These are phyloP conservation scores for Ceratobasidium sp. DNA, from an alignment of 1,284 basidiomycete species.

Conservation along the genomic window DNA sequence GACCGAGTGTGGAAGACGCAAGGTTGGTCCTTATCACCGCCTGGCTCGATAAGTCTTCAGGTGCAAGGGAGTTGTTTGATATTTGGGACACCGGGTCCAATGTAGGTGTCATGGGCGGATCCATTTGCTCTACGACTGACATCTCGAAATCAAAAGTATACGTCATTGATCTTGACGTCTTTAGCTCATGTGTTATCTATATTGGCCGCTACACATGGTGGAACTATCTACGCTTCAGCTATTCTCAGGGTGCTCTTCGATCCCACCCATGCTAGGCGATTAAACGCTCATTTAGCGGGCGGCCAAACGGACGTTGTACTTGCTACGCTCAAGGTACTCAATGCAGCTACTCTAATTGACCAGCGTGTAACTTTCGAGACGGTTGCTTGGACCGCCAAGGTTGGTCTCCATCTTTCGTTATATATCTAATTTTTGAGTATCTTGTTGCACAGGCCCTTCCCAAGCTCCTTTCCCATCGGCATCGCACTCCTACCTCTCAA, in stretches of 20 bases:
- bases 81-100: slow-evolving; percentile 72
- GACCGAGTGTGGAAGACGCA: slow-evolving; percentile 60
- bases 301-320: slow-evolving; percentile 74
- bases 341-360: slow-evolving; percentile 63
- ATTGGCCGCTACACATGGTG: slow-evolving; percentile 13
- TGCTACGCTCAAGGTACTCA: slow-evolving; percentile 73
- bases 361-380: slow-evolving; percentile 62
- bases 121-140: background rate
- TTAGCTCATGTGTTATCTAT: slow-evolving; percentile 21
- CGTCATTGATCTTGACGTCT: slow-evolving; percentile 23
- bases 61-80: slow-evolving; percentile 72
- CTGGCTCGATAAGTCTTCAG: slow-evolving; percentile 72
- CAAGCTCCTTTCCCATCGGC: slow-evolving; percentile 75
- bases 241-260: slow-evolving; percentile 73
- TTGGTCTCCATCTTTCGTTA: slow-evolving; percentile 53
- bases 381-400: slow-evolving; percentile 84
- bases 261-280: slow-evolving; percentile 66
- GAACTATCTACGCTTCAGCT: slow-evolving; percentile 64
- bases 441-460: slow-evolving; percentile 66
- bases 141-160: slow-evolving; percentile 5
- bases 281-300: slow-evolving; percentile 73
- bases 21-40: slow-evolving; percentile 70
- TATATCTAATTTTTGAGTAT: background rate
- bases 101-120: slow-evolving; percentile 55
- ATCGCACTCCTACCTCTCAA: slow-evolving; percentile 50